These are phyloP conservation scores for Fusarium multiceps DNA, from an alignment of 2,329 filamentous ascomycete species.

Conservation along the genomic window DNA sequence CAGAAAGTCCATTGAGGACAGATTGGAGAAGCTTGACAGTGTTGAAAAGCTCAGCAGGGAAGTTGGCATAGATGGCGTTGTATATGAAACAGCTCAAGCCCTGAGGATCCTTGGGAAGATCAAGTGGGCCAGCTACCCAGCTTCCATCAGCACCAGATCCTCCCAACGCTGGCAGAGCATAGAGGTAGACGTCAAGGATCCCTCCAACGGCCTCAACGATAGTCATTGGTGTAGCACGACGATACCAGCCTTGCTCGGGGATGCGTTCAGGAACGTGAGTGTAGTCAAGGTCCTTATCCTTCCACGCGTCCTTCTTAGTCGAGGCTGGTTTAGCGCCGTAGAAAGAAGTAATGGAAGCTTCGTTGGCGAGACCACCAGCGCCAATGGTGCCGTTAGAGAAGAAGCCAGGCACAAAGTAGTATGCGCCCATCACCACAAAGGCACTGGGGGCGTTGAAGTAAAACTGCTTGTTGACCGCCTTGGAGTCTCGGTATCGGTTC, in stretches of 20 bases:
- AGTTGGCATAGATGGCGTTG: slow-evolving; percentile 24
- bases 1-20: slow-evolving; percentile 6
- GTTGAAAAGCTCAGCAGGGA: slow-evolving; percentile 21
- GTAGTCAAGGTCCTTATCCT: slow-evolving; percentile 18
- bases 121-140: slow-evolving; percentile 13
- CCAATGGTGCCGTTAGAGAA: slow-evolving; percentile 32
- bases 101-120: slow-evolving; percentile 6
- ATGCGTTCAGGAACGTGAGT: slow-evolving; percentile 29
- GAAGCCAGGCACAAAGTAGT: slow-evolving; percentile 33
- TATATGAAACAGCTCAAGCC: slow-evolving; percentile 26
- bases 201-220: slow-evolving; percentile 21
- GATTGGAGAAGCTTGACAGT: slow-evolving; percentile 13
- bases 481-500: slow-evolving; percentile 22
- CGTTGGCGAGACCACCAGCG: slow-evolving; percentile 25
- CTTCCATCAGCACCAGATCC: slow-evolving; percentile 20
- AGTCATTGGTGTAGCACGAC: slow-evolving; percentile 26
- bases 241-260: slow-evolving; percentile 29
- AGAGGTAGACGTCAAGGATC: slow-evolving; percentile 25
- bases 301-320: slow-evolving; percentile 15
- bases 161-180: slow-evolving; percentile 15
- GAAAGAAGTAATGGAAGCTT: slow-evolving; percentile 28
- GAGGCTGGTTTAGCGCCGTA: slow-evolving; percentile 28
- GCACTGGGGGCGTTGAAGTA: slow-evolving; percentile 24
- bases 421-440: slow-evolving; percentile 25
- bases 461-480: slow-evolving; percentile 26